Evolutionary conservation across 768 basidiomycete genomes (phyloP).

Genomic region (Tricholoma furcatifolium): DNA sequence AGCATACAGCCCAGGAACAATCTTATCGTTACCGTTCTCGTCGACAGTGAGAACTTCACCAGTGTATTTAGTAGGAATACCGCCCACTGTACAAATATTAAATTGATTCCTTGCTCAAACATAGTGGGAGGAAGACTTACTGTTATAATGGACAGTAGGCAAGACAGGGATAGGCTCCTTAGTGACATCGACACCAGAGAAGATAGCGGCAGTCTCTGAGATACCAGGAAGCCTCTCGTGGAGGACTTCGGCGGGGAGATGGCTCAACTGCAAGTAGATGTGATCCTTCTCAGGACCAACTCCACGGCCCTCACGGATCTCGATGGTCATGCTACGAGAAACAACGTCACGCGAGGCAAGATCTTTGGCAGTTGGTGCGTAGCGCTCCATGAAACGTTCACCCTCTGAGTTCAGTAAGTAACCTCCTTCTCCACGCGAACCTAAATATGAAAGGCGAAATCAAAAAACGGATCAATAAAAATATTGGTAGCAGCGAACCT

Average conservation of each 20-base stretch:
- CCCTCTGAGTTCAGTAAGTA: slow-evolving; percentile 98
- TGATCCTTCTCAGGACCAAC: slow-evolving; percentile 99
- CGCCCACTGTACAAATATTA: slow-evolving; percentile 71
- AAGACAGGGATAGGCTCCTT: slow-evolving; percentile 99
- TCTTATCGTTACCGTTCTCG: slow-evolving; percentile 85
- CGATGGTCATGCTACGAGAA: slow-evolving; percentile 98
- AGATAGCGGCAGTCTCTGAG: slow-evolving; percentile 98
- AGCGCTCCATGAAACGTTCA: slow-evolving; percentile 99
- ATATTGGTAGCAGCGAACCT: slow-evolving; percentile 45
- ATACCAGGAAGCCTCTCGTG: slow-evolving; percentile 98
- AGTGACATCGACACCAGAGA: slow-evolving; percentile 98
- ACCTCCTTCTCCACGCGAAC: slow-evolving; percentile 98
- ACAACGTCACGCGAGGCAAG: slow-evolving; percentile 99
- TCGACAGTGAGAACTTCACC: slow-evolving; percentile 93
- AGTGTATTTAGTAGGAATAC: slow-evolving; percentile 98
- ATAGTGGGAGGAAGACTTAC: slow-evolving; percentile 51
- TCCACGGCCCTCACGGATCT: slow-evolving; percentile 98
- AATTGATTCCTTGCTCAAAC: neutral
- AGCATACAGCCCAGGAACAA: slow-evolving; percentile 96
- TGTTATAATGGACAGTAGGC: slow-evolving; percentile 98
- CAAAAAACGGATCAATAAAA: neutral
- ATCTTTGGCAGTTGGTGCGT: slow-evolving; percentile 99
- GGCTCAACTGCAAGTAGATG: slow-evolving; percentile 93
- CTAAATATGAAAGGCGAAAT: slow-evolving; percentile 34
- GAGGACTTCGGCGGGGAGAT: slow-evolving; percentile 92